Percentiles rank a stretch among this genome's conserved stretches.
Conservation (phyloP, 2,329 filamentous ascomycete species). For the Fusarium annulatum region DNA sequence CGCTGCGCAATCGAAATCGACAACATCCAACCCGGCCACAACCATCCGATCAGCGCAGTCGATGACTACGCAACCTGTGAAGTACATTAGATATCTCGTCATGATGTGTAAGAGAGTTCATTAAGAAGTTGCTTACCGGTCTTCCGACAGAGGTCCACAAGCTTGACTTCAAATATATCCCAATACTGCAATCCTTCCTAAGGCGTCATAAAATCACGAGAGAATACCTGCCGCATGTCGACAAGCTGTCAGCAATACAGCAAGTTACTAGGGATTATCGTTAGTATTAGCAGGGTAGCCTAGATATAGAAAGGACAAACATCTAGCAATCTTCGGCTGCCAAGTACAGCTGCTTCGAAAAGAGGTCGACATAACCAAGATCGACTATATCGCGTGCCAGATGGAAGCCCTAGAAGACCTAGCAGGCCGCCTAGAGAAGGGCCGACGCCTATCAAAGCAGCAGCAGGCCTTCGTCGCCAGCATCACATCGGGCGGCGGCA, state of each 20-base stretch:
- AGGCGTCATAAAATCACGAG: neutral
- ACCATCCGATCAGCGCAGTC: accelerated
- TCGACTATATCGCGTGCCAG: neutral
- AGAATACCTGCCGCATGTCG: neutral
- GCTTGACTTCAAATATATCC: accelerated
- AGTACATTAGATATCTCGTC: neutral
- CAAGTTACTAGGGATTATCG: accelerated
- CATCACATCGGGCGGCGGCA: neutral
- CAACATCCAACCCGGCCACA: neutral
- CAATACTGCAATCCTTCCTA: neutral
- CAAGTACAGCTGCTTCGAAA: neutral
- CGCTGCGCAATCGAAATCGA: neutral
- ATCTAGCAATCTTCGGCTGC: neutral
- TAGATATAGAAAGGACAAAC: accelerated
- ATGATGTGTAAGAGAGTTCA: no score
- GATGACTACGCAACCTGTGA: accelerated
- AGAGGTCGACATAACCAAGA: no score
- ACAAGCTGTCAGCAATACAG: neutral
- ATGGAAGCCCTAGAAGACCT: accelerated
- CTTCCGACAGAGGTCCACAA: accelerated
- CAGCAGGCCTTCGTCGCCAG: neutral
- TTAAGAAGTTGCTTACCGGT: no score
- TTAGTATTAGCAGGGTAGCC: accelerated
- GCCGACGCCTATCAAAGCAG: accelerated
- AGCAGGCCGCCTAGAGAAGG: accelerated